Base-by-base conservation (phyloP, 2,329 filamentous ascomycete species). In the Colletotrichum sp. region DNA sequence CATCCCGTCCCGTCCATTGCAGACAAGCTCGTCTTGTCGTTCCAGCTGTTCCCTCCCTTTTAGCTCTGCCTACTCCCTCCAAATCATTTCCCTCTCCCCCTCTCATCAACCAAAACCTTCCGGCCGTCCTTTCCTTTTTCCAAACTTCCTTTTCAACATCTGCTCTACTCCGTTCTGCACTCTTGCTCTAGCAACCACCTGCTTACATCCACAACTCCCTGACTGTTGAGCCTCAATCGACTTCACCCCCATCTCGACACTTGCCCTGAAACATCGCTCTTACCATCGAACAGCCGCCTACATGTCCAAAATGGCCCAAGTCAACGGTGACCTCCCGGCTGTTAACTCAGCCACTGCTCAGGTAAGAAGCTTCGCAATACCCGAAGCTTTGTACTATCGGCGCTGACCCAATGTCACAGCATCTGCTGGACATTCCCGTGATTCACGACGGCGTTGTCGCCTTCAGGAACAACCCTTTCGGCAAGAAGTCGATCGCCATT, bases 351-450 rank as follows among this genome's bases (percentile, higher is more conserved):
- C 87, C 72, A 90, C 90, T 80, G 70, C 91, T 71, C 84, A 88
- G 81, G 88, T 90, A 85, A 48, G 84, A 75, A 15, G n/a, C 27
- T 16, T 66, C 12, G 1, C 48, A 36, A n/a, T n/a, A n/a, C 19
- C 39, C 39, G 15, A 39, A 67, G 34, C 32, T 30, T 48, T 30
- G 30, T 22, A 25, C 7, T 25, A n/a, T 52, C 25, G 25, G 28
- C 59, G 30, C 57, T 71, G 61, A 67, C 39, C 64, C 22, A 25
- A 78, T 27, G 36, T 55, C 28, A 60, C 80, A 98, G 95, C 96
- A 98, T 83, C 90, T 98, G 78, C 90, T 93, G 80, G 93, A 93
- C 79, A 98, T 98, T 86, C 96, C 96, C 55, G 86, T 98, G 79
- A 91, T 98, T 82, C 92, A 91, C 82, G 95, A 98, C 85, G 88